A percentile compares a stretch with the other conserved stretches of the same genome.
Evolutionary conservation across 225 moss, liverwort and hornwort species (phyloP).

Genomic region (Climacium dendroides): DNA sequence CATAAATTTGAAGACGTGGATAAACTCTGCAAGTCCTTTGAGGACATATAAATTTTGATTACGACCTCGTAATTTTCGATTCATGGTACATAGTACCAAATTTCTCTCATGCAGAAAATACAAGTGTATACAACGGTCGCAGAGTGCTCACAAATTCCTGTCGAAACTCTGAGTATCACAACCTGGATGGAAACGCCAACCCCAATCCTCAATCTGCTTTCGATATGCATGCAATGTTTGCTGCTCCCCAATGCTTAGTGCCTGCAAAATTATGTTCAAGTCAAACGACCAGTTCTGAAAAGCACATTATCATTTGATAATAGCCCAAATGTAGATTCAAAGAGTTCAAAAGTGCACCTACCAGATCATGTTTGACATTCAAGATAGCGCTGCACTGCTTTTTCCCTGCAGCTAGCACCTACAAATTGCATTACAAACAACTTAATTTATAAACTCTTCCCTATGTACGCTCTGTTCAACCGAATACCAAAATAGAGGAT

Average conservation of each 20-base stretch:
- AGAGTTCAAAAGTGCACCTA: conserved; percentile 5
- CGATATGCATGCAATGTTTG: conserved; percentile 64
- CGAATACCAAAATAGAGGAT: background rate
- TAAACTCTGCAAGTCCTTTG: background rate
- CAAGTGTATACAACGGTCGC: background rate
- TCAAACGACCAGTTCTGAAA: background rate
- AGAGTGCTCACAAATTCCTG: conserved; percentile 15
- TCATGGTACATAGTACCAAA: background rate
- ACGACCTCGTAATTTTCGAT: background rate
- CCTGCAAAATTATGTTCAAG: conserved; percentile 19
- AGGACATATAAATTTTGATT: background rate
- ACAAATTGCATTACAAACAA: background rate
- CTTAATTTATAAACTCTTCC: background rate
- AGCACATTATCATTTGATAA: background rate
- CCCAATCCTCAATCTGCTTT: conserved; percentile 86
- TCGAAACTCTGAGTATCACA: background rate
- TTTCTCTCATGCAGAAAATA: background rate
- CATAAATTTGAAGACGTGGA: background rate
- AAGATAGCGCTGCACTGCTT: conserved; percentile 35
- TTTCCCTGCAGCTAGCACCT: conserved; percentile 62
- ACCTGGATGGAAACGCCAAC: conserved; percentile 58
- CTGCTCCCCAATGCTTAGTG: conserved; percentile 59
- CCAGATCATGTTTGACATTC: conserved; percentile 53
- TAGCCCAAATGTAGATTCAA: background rate
- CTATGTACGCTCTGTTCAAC: background rate